phyloP scores from a whole-genome alignment of 1,284 basidiomycete species.

The Volvariella volvacea region DNA sequence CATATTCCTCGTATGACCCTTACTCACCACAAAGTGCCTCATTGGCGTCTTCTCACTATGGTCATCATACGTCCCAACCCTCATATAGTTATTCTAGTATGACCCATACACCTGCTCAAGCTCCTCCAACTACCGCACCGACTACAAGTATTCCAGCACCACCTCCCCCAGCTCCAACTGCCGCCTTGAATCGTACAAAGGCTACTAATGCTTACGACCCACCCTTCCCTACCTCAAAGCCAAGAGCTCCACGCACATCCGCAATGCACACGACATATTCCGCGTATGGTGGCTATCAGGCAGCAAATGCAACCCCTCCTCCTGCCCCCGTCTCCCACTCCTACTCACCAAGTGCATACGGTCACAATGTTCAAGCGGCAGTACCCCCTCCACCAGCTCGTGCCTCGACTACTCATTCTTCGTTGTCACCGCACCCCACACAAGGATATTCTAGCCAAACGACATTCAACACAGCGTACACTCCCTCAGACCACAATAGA shows the following conservation, averaged over 20 bases:
- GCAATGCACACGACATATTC: conserved; percentile 15
- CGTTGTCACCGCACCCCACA: no score
- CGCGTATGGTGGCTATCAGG: conserved; percentile 19
- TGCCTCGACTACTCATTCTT: no score
- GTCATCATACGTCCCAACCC: conserved; percentile 10
- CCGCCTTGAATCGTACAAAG: conserved; percentile 50
- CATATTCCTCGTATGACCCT: conserved; percentile 7
- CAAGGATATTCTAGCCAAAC: no score
- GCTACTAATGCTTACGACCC: conserved; percentile 74
- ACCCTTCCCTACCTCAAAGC: conserved; percentile 55
- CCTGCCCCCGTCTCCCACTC: conserved; percentile 4
- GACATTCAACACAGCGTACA: no score
- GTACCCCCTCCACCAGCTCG: background rate
- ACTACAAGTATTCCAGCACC: conserved; percentile 12
- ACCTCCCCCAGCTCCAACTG: conserved; percentile 28
- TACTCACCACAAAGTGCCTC: conserved; percentile 5
- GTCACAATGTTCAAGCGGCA: background rate
- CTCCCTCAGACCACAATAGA: no score
- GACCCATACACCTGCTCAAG: conserved; percentile 4
- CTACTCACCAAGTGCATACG: background rate
- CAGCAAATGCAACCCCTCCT: conserved; percentile 11
- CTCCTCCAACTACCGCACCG: conserved; percentile 6
- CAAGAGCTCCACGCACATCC: conserved; percentile 24
- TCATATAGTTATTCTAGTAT: conserved; percentile 1
- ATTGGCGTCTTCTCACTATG: conserved; percentile 6